Conservation (phyloP, 257 asterid species). For the Nicotiana otophora region DNA sequence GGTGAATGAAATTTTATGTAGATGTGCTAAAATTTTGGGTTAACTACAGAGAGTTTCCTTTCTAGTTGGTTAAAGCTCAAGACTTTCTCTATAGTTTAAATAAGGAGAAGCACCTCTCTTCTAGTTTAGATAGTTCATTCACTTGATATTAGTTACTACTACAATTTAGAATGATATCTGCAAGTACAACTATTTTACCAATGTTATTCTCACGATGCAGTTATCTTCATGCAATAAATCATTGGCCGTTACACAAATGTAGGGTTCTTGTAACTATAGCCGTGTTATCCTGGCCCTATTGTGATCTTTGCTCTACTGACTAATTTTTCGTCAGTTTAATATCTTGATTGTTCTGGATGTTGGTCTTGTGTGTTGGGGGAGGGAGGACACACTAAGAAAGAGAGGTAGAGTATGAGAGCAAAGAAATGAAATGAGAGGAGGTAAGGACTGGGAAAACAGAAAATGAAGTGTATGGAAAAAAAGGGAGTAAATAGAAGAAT, state of each 20-base stretch:
- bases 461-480: not conserved
- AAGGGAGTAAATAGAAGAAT: not conserved
- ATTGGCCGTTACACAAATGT: not conserved
- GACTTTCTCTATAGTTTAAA: not conserved
- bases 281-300: not conserved
- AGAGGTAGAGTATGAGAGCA: not conserved
- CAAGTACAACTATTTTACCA: not conserved
- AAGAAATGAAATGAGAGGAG: not conserved
- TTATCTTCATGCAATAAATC: not conserved
- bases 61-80: not conserved
- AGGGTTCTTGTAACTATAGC: not conserved
- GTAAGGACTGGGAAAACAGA: not conserved
- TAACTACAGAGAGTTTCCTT: not conserved
- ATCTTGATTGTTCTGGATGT: not conserved
- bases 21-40: not conserved
- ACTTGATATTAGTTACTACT: not conserved
- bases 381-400: not conserved
- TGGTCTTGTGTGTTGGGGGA: not conserved
- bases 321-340: not conserved
- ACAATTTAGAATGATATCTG: not conserved
- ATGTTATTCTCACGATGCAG: not conserved
- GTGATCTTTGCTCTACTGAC: not conserved
- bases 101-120: not conserved
- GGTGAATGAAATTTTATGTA: not conserved
- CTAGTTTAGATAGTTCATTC: constrained; percentile 4